Percentiles rank a stretch among this genome's conserved stretches.
phyloP scores from a whole-genome alignment of 2,329 filamentous ascomycete species.

The Dactylonectria macrodidyma region DNA sequence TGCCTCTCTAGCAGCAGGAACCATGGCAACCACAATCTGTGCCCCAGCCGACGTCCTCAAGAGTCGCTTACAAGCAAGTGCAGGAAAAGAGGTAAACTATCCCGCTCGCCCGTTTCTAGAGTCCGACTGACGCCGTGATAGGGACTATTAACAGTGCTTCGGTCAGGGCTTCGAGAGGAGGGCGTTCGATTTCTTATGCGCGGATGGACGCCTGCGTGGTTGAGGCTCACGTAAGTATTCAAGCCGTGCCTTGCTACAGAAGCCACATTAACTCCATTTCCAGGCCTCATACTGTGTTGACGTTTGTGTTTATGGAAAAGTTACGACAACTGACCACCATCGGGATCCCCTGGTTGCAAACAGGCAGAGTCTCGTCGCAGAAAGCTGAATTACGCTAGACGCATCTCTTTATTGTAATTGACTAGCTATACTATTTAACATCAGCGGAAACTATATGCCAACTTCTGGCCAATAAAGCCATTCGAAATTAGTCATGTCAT shows the following conservation, averaged over 20 bases:
- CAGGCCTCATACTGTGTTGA: conserved; percentile 62
- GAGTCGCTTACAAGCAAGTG: conserved; percentile 56
- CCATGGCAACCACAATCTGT: conserved; percentile 62
- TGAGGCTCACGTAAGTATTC: conserved; percentile 57
- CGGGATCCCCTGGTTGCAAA: conserved; percentile 39
- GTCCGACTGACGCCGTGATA: conserved; percentile 23
- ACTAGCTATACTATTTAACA: not conserved
- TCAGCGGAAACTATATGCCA: conserved; percentile 46
- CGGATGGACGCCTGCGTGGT: conserved; percentile 62
- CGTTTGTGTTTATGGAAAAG: conserved; percentile 63
- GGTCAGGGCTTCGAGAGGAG: conserved; percentile 54
- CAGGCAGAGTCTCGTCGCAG: conserved; percentile 25
- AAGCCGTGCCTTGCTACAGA: too few relatives aligned
- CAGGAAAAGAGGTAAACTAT: conserved; percentile 43
- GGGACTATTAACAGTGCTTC: conserved; percentile 54
- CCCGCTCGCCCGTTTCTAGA: not conserved
- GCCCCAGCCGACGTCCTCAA: conserved; percentile 62
- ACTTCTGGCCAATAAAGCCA: conserved; percentile 69
- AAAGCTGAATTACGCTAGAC: conserved; percentile 34
- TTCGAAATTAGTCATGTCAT: conserved; percentile 71
- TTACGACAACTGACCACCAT: conserved; percentile 52
- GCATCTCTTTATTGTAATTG: conserved; percentile 1
- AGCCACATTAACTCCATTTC: not conserved
- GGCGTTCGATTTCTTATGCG: conserved; percentile 61
- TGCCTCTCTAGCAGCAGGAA: conserved; percentile 59